These are phyloP conservation scores for Populus davidiana DNA, from an alignment of 345 rosid species.

Conservation along the genomic window DNA sequence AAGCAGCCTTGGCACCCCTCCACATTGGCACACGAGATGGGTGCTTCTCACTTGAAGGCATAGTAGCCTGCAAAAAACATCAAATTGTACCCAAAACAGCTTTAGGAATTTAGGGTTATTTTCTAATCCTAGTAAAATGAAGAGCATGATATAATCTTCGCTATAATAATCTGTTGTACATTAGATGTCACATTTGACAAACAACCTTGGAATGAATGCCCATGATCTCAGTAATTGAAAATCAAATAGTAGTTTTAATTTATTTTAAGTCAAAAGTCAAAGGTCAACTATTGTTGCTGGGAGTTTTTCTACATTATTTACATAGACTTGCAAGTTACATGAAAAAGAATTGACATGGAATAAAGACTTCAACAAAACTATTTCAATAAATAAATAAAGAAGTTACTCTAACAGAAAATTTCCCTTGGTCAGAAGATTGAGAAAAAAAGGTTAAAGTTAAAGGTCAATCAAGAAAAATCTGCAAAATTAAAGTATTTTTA, in stretches of 20 bases:
- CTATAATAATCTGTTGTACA: not conserved
- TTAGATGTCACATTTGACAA: not conserved
- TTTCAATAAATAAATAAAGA: not conserved
- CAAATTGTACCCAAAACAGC: not conserved
- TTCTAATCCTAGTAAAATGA: not conserved
- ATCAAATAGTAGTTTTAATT: not conserved
- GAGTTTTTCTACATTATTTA: not conserved
- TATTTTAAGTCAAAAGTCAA: not conserved
- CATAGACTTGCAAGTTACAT: not conserved
- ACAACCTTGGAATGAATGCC: too few relatives aligned
- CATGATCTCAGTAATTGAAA: not conserved
- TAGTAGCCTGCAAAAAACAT: conserved; percentile 31
- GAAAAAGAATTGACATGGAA: not conserved
- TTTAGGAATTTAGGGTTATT: not conserved
- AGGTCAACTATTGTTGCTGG: not conserved
- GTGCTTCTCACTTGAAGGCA: conserved; percentile 37
- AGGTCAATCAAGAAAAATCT: not conserved
- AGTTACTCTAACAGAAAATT: not conserved
- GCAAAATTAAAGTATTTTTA: not conserved
- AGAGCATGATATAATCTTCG: not conserved
- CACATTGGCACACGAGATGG: conserved; percentile 40
- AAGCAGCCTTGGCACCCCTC: conserved; percentile 38
- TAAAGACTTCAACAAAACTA: not conserved
- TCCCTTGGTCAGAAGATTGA: not conserved
- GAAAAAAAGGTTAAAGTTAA: too few relatives aligned